Conservation (phyloP, 2,329 filamentous ascomycete genomes). For the Ilyonectria robusta region DNA sequence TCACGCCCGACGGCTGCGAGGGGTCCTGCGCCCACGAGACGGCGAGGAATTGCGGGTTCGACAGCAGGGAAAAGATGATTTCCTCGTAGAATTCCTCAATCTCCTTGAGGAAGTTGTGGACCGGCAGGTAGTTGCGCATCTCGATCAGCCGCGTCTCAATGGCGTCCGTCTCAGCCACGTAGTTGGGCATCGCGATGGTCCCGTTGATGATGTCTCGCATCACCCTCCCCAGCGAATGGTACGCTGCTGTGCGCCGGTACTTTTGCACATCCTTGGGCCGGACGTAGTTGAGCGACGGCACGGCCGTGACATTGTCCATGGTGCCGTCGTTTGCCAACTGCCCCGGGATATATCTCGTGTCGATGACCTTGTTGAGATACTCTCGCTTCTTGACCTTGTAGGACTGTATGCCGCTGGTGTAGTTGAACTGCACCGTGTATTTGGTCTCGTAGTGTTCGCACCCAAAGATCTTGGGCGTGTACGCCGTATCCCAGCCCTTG, state of each 20-base stretch:
- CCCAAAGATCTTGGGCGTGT: conserved; percentile 46
- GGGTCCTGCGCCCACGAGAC: conserved; percentile 45
- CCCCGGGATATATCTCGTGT: conserved; percentile 37
- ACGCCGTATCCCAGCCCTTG: conserved; percentile 40
- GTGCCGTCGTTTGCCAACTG: conserved; percentile 37
- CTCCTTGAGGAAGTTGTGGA: conserved; percentile 35
- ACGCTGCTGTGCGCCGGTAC: conserved; percentile 41
- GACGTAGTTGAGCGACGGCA: conserved; percentile 40
- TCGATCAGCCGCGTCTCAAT: conserved; percentile 42
- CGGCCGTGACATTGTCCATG: conserved; percentile 37
- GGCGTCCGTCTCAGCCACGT: conserved; percentile 35
- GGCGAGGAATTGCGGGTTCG: conserved; percentile 43
- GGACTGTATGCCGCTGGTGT: conserved; percentile 39
- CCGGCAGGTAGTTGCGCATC: conserved; percentile 40
- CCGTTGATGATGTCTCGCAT: conserved; percentile 41
- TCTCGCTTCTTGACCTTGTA: conserved; percentile 36
- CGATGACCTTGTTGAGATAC: conserved; percentile 36
- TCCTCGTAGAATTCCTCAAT: conserved; percentile 46
- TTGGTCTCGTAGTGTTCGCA: conserved; percentile 44
- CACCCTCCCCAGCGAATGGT: conserved; percentile 40
- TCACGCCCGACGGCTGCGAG: conserved; percentile 28
- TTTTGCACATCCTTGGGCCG: conserved; percentile 33
- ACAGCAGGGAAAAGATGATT: conserved; percentile 44
- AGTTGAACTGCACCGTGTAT: conserved; percentile 44
- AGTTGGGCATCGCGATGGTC: conserved; percentile 42